Conservation (phyloP, 495 filamentous ascomycete genomes). For the Penicillium ucsense region DNA sequence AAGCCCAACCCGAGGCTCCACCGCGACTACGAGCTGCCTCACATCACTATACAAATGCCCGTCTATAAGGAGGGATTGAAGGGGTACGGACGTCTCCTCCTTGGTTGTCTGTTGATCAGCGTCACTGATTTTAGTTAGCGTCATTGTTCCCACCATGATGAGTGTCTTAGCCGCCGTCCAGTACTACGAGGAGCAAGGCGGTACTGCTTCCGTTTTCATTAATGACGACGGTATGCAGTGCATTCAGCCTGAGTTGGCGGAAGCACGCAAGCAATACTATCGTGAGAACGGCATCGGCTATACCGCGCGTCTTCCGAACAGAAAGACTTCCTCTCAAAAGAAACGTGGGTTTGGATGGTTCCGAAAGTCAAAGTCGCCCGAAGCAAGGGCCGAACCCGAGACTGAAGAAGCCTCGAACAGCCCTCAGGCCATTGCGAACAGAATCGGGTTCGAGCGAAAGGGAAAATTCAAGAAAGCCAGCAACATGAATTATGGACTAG, state of each 20-base stretch:
- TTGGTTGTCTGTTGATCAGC: neutral
- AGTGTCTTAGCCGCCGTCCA: conserved; percentile 57
- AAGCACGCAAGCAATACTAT: conserved; percentile 52
- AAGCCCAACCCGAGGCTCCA: conserved; percentile 2
- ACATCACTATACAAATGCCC: conserved; percentile 54
- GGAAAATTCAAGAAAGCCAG: conserved; percentile 68
- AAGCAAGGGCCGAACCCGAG: neutral
- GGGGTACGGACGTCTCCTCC: conserved; percentile 5
- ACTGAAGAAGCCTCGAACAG: neutral
- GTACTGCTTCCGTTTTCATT: conserved; percentile 40
- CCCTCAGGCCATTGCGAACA: conserved; percentile 1
- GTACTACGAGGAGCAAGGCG: conserved; percentile 52
- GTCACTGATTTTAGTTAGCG: conserved; percentile 9
- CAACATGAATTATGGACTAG: conserved; percentile 62
- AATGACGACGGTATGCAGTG: conserved; percentile 40
- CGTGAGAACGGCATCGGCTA: conserved; percentile 54
- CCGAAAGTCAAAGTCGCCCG: conserved; percentile 41
- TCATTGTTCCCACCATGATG: conserved; percentile 53
- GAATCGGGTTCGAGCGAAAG: conserved; percentile 39
- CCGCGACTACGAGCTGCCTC: conserved; percentile 9
- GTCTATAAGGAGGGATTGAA: conserved; percentile 65
- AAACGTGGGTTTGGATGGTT: neutral
- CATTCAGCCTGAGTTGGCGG: conserved; percentile 43
- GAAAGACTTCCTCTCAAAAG: conserved; percentile 1
- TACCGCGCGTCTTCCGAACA: conserved; percentile 43